phyloP scores from a whole-genome alignment of 2,329 filamentous ascomycete species.

The Zalaria obscura region DNA sequence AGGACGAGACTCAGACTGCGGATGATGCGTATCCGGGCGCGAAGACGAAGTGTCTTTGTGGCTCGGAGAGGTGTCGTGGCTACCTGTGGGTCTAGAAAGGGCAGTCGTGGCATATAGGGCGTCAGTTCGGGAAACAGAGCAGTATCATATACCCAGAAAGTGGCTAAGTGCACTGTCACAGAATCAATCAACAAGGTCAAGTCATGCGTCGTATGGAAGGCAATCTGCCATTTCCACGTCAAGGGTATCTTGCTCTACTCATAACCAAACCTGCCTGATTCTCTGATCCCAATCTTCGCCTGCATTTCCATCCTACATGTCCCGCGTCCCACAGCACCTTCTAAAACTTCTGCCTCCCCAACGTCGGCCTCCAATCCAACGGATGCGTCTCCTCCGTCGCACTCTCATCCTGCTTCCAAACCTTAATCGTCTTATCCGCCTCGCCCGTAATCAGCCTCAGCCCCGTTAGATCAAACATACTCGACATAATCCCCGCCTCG shows the following conservation, averaged over 20 bases:
- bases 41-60: constrained; percentile 37
- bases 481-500: constrained; percentile 88
- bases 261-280: too few species aligned
- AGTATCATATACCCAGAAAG: too few species aligned
- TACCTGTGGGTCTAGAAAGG: constrained; percentile 44
- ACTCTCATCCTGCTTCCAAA: constrained; percentile 88
- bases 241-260: too few species aligned
- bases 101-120: too few species aligned
- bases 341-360: constrained; percentile 57
- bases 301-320: not conserved
- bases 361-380: constrained; percentile 75
- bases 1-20: constrained; percentile 10
- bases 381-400: constrained; percentile 88
- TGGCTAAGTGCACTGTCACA: too few species aligned
- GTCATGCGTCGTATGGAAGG: too few species aligned
- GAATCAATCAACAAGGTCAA: too few species aligned
- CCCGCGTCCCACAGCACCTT: not conserved
- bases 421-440: constrained; percentile 90
- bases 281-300: too few species aligned
- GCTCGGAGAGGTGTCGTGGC: constrained; percentile 50
- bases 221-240: too few species aligned
- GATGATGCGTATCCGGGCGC: constrained; percentile 32
- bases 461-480: constrained; percentile 81
- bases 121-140: too few species aligned
- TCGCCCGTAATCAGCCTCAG: constrained; percentile 85